Conservation (phyloP, 306 rosid species). For the Sechiopsis laciniata region DNA sequence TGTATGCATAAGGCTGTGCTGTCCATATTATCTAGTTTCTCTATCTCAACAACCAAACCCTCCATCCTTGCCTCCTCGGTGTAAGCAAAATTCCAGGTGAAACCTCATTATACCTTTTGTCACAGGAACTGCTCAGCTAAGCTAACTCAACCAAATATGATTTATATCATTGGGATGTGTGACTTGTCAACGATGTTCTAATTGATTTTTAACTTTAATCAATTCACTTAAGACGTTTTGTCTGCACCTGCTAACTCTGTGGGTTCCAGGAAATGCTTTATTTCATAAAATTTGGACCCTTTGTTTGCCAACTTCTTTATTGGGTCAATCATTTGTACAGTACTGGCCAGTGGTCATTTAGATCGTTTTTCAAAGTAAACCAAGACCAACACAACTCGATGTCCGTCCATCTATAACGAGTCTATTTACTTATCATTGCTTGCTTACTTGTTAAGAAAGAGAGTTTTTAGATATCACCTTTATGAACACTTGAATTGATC, state of each 20-base stretch:
- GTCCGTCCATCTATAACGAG: background rate
- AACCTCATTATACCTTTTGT: background rate
- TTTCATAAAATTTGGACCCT: too few species aligned
- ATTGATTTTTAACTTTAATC: background rate
- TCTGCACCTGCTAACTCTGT: conserved; percentile 12
- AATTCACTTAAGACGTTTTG: background rate
- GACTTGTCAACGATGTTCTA: too few species aligned
- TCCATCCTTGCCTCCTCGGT: background rate
- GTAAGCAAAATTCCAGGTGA: too few species aligned
- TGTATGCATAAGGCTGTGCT: background rate
- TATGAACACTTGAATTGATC: background rate
- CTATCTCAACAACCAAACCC: background rate
- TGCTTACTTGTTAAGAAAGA: conserved; percentile 1
- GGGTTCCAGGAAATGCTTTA: background rate
- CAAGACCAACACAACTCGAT: background rate
- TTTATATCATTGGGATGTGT: conserved; percentile 5
- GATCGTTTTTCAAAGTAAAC: conserved; percentile 10
- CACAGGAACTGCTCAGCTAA: background rate
- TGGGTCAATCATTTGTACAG: conserved; percentile 7
- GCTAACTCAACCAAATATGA: conserved; percentile 7
- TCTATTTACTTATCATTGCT: background rate
- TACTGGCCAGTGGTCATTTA: background rate
- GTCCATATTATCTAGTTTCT: conserved; percentile 1
- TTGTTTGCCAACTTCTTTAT: conserved; percentile 2
- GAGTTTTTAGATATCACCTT: background rate